phyloP scores from a whole-genome alignment of 2,329 filamentous ascomycete genomes.

The Aaosphaeria arxii region DNA sequence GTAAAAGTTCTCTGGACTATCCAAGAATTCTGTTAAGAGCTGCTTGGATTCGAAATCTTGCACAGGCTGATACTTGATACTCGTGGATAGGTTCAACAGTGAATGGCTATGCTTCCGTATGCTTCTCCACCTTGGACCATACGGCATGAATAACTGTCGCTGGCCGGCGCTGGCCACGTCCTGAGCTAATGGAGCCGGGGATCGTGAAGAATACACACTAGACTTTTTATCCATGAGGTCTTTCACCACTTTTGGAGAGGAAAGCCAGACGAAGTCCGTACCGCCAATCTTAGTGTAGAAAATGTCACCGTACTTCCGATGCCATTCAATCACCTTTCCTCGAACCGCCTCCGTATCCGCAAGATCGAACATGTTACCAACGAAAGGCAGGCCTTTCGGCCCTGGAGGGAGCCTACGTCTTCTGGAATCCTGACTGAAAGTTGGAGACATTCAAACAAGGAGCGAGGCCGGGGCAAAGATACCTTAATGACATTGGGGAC shows the following conservation, averaged over 20 bases:
- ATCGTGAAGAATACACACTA: slow-evolving; percentile 50
- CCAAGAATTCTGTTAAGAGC: slow-evolving; percentile 43
- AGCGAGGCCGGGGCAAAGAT: background rate
- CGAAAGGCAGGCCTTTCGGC: slow-evolving; percentile 38
- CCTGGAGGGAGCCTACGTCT: slow-evolving; percentile 38
- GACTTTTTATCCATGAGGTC: slow-evolving; percentile 56
- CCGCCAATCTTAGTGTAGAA: slow-evolving; percentile 42
- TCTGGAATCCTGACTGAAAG: slow-evolving; percentile 20
- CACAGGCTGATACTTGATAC: slow-evolving; percentile 38
- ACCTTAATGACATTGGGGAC: slow-evolving; percentile 31
- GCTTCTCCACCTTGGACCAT: slow-evolving; percentile 38
- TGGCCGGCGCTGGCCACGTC: slow-evolving; percentile 47
- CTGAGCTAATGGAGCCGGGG: slow-evolving; percentile 32
- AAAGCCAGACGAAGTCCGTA: slow-evolving; percentile 41
- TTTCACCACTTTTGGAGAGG: slow-evolving; percentile 49
- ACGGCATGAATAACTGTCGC: slow-evolving; percentile 45
- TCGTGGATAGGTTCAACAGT: slow-evolving; percentile 26
- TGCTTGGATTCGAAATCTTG: slow-evolving; percentile 49
- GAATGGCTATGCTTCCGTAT: slow-evolving; percentile 34
- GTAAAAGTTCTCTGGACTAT: slow-evolving; percentile 29
- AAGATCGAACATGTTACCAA: slow-evolving; percentile 39
- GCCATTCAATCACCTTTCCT: slow-evolving; percentile 32
- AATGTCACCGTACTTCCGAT: slow-evolving; percentile 35
- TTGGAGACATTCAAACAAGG: slow-evolving; percentile 1
- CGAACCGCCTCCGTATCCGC: slow-evolving; percentile 31